Evolutionary conservation across 495 filamentous ascomycete species (phyloP).

Genomic region (Penicillium psychrofluorescens): DNA sequence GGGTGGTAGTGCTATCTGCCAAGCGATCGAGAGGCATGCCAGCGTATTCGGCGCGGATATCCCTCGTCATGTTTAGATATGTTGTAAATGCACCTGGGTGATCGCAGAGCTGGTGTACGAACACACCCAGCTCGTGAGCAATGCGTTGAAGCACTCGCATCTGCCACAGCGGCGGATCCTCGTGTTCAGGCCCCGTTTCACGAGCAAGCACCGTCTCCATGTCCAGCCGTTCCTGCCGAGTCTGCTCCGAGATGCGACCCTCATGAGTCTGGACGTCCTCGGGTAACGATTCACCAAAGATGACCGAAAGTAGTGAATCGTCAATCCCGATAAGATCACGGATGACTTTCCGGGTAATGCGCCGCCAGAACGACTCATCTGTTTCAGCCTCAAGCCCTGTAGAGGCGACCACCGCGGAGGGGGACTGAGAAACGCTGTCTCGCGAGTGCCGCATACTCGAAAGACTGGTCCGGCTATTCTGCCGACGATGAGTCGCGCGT

Average conservation of each 20-base stretch:
- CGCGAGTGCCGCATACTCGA: conserved; percentile 22
- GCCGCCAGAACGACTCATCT: conserved; percentile 67
- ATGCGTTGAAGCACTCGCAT: conserved; percentile 72
- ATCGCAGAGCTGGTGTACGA: conserved; percentile 76
- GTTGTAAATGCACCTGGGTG: conserved; percentile 78
- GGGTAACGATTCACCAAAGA: conserved; percentile 79
- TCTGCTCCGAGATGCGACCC: background rate
- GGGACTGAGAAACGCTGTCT: conserved; percentile 13
- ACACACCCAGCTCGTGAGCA: conserved; percentile 73
- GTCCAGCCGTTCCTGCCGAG: conserved; percentile 3
- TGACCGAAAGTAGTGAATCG: conserved; percentile 70
- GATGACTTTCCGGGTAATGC: conserved; percentile 79
- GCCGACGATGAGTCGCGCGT: conserved; percentile 65
- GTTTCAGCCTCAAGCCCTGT: conserved; percentile 13
- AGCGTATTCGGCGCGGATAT: conserved; percentile 42
- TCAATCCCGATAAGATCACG: conserved; percentile 88
- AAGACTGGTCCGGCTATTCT: conserved; percentile 23
- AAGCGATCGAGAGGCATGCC: conserved; percentile 40
- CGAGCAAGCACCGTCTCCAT: conserved; percentile 28
- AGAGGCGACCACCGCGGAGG: conserved; percentile 11
- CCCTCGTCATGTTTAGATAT: conserved; percentile 45
- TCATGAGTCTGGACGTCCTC: conserved; percentile 3
- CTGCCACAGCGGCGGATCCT: conserved; percentile 59
- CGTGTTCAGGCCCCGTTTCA: conserved; percentile 27
- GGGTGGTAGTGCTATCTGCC: conserved; percentile 13